Percentiles rank a stretch among this genome's conserved stretches.
phyloP scores from a whole-genome alignment of 495 filamentous ascomycete species.

The Penicillium goetzii region DNA sequence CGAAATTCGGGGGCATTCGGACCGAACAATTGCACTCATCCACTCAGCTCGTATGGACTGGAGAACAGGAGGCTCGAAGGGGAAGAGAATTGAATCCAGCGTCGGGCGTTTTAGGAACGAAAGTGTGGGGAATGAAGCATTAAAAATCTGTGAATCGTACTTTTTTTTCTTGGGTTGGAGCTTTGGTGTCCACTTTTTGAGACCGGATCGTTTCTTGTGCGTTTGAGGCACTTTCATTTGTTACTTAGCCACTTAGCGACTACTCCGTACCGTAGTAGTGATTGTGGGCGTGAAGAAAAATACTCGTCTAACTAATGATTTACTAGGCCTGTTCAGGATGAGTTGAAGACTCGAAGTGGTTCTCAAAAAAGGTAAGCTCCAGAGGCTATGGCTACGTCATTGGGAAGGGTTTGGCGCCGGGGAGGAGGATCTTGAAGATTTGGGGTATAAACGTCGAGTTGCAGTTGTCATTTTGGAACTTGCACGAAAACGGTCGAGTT shows the following conservation, averaged over 20 bases:
- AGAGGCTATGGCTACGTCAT: conserved; percentile 13
- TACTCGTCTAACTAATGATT: neutral
- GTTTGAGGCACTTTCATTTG: neutral
- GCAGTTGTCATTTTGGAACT: neutral
- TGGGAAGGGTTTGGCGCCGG: neutral
- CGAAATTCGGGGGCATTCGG: conserved; percentile 24
- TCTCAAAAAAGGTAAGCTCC: conserved; percentile 4
- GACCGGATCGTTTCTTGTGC: neutral
- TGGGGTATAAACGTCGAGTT: neutral
- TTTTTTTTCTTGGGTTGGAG: neutral
- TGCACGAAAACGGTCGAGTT: neutral
- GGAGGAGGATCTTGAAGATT: conserved; percentile 1
- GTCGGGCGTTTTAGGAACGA: conserved; percentile 35
- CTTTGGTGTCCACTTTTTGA: conserved; percentile 15
- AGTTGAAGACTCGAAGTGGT: neutral
- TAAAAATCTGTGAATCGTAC: neutral
- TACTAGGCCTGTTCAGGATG: conserved; percentile 2
- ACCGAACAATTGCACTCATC: neutral
- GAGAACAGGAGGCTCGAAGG: conserved; percentile 12
- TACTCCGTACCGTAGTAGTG: no score
- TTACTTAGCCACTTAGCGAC: neutral
- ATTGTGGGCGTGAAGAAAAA: neutral
- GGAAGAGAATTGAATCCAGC: neutral
- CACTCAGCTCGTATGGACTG: conserved; percentile 17
- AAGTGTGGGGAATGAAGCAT: conserved; percentile 17